A percentile compares a stretch with the other conserved stretches of the same genome.
These are phyloP conservation scores for Ophiocordyceps robertsii DNA, from an alignment of 2,329 filamentous ascomycete genomes.

Conservation along the genomic window DNA sequence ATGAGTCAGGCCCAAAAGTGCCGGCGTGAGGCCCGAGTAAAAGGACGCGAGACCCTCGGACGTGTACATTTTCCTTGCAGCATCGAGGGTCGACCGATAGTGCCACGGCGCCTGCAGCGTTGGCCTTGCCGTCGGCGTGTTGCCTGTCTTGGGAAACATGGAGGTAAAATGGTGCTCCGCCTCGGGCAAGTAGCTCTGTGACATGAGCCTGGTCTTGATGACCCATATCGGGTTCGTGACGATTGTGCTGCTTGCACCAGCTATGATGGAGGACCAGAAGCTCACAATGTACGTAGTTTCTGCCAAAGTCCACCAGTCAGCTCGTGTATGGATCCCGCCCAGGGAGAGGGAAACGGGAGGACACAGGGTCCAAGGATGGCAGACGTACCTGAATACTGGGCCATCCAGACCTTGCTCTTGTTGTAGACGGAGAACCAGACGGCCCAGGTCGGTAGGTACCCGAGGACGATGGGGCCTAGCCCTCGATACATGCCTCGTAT, in stretches of 20 bases:
- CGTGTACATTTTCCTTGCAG: conserved; percentile 88
- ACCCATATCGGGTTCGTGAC: conserved; percentile 98
- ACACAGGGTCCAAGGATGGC: not conserved
- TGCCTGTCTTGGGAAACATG: conserved; percentile 32
- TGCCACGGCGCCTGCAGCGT: conserved; percentile 66
- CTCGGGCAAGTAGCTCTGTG: conserved; percentile 52
- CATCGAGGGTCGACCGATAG: conserved; percentile 80
- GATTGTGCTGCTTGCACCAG: conserved; percentile 84
- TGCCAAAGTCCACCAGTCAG: conserved; percentile 15
- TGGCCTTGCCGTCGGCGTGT: conserved; percentile 40
- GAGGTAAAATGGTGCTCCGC: conserved; percentile 32
- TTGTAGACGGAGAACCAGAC: conserved; percentile 98
- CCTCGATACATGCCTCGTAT: conserved; percentile 85
- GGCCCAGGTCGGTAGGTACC: conserved; percentile 94
- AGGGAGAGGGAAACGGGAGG: not conserved
- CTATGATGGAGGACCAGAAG: conserved; percentile 80
- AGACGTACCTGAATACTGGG: conserved; percentile 46
- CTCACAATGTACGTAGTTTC: conserved; percentile 68
- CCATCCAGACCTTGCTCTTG: conserved; percentile 64
- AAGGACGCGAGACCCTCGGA: conserved; percentile 82
- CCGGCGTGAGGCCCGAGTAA: conserved; percentile 88
- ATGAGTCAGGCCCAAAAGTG: conserved; percentile 81
- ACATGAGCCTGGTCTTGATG: conserved; percentile 97
- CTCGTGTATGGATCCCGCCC: not conserved
- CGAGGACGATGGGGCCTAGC: conserved; percentile 83